Evolutionary conservation across 352 stramenopile species (phyloP), one percentile per base, ranked within the genome.

Genomic region (Globisporangium radiosum): DNA sequence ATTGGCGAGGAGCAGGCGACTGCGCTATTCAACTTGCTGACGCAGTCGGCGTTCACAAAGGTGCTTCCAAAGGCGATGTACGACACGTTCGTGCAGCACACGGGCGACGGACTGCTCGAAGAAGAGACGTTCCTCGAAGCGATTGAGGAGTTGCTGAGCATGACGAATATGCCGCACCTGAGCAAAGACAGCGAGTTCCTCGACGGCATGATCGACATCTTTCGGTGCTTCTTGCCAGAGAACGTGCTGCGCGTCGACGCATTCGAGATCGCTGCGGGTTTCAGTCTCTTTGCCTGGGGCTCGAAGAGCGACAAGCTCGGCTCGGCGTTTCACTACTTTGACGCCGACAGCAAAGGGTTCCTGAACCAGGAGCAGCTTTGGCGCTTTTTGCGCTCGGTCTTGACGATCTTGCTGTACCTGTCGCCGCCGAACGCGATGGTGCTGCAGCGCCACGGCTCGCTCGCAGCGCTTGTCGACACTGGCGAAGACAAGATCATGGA

Each of bases 221-320:
- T 95, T 47, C 70, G 76, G 2, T 79, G 71, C 8, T 95, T 88
- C 59, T 56, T 93, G 17, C 73, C 79, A 0, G 76, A 88, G 40
- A 87, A 88, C 14, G 76, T 71, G 8, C 45, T 69, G 5, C 83
- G 74, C 0, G 85, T 92, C 4, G 85, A 95, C 43, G 85, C 85
- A 3, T 92, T 91, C 42, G 85, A 95, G 59, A 78, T 95, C 15
- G 85, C 85, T 1, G 85, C 85, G 6, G 85, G 81, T 0, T 93
- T 93, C 44, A 91, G 78, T 50, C 59, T 95, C 11, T 90, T 95
- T 60, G 68, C 78, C 11, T 88, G 76, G 71, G 85, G 85, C 1
- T 93, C 85, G 6, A 95, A 95, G 56, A 95, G 85, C 45, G 85
- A 95, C 67, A 95, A 95, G 43, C 64, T 95, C 7, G 68, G 71